A percentile compares a stretch with the other conserved stretches of the same genome.
These are phyloP conservation scores for Picochlorum sp. DNA, from an alignment of 139 green algal species.

Conservation along the genomic window DNA sequence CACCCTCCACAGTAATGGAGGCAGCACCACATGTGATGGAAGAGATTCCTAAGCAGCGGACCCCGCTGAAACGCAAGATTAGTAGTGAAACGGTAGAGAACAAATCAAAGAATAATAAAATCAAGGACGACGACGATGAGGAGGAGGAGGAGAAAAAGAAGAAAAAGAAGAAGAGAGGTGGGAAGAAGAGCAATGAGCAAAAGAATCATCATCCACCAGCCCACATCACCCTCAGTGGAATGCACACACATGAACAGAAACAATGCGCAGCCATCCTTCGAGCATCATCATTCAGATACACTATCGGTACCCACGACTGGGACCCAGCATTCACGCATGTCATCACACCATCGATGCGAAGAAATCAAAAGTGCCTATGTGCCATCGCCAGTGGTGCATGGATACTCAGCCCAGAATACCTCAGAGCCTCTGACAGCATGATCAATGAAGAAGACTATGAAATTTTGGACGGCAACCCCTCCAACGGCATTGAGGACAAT, in stretches of 20 bases:
- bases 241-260: slow-evolving; percentile 7
- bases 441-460: not conserved
- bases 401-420: slow-evolving; percentile 6
- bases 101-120: not conserved
- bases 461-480: not conserved
- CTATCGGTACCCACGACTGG: not conserved
- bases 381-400: slow-evolving; percentile 9
- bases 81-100: not conserved
- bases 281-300: not conserved
- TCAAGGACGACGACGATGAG: not conserved
- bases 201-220: not conserved
- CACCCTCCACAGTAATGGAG: not conserved
- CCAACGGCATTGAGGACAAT: too few relatives aligned
- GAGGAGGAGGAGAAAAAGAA: not conserved
- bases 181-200: too few relatives aligned
- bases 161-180: not conserved
- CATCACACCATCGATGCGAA: slow-evolving; percentile 1
- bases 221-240: slow-evolving; percentile 6
- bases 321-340: slow-evolving; percentile 8
- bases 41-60: not conserved
- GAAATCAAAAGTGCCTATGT: slow-evolving; percentile 9
- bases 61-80: not conserved
- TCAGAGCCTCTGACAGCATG: not conserved
- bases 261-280: not conserved
- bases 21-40: not conserved